Base-by-base conservation (phyloP, 1,139 yeast genomes). In the Candida dubliniensis region DNA sequence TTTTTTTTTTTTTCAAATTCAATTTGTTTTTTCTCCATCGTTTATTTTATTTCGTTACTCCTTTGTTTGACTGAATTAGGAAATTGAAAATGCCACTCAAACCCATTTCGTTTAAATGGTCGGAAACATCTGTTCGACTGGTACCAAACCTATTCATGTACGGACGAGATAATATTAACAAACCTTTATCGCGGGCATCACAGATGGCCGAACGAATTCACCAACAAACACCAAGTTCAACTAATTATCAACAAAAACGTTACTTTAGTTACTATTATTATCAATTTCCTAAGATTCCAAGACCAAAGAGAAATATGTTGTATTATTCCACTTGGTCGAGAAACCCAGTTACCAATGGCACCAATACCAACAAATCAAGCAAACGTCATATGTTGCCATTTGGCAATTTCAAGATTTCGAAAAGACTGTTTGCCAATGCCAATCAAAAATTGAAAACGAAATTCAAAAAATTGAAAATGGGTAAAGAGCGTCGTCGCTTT, bases 241-340 rank as follows among this genome's bases (percentile, higher is more conserved):
- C 27, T 24, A 5, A 9, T 29, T 6, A 37, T 31, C 55, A 53
- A 38, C 63, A 59, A 41, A 54, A 49, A 38, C 58, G 66, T 34
- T 48, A 54, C 42, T 54, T 58, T 30, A 47, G 58, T 41, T 56
- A 58, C 29, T 67, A 61, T 49, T 71, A 69, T 49, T 76, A 77
- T 52, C 72, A 68, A 23, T 79, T 82, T 54, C 85, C 87, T 1
- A 69, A 71, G 48, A 79, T 82, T 43, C 87, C 88, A 2, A 69
- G 87, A 49, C 87, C 88, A 6, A 81, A 79, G 60, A 63, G 87
- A 48, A 79, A 76, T 47, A 75, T 76, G 4, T 67, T 79, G 42
- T 81, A 81, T 59, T 80, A 81, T 63, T 74, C 79, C 35, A 66
- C 63, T 31, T 73, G 73, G 79, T 57, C 63, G 11, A 54, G 54